Conservation (phyloP, 208 protist species). For the Leishmania tarentolae region DNA sequence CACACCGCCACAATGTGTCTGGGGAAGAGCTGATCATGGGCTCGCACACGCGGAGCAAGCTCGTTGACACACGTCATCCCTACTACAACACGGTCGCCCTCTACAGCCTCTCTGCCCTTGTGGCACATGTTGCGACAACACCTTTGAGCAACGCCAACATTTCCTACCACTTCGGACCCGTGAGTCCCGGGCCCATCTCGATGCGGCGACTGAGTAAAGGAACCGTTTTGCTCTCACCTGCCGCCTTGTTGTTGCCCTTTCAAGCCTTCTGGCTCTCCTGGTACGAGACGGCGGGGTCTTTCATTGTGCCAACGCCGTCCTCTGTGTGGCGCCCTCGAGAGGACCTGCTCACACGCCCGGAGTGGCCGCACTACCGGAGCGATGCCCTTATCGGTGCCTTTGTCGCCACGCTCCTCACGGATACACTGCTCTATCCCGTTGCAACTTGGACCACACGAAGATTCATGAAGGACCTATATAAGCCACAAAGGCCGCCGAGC, state of each 20-base stretch:
- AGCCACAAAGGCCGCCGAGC: constrained; percentile 43
- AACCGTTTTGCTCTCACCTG: constrained; percentile 36
- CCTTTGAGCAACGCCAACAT: constrained; percentile 66
- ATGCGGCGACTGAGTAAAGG: constrained; percentile 42
- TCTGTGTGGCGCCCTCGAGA: constrained; percentile 63
- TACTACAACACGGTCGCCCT: constrained; percentile 69
- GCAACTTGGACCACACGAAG: constrained; percentile 31
- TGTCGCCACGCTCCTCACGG: constrained; percentile 42
- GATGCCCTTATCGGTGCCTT: constrained; percentile 73
- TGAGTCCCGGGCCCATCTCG: constrained; percentile 40
- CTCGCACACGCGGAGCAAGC: constrained; percentile 5
- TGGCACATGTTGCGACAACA: constrained; percentile 52
- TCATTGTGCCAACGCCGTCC: constrained; percentile 70
- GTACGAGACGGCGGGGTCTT: constrained; percentile 75
- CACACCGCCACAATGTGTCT: constrained; percentile 2
- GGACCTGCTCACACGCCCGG: constrained; percentile 44
- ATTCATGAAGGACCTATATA: constrained; percentile 49
- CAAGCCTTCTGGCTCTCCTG: constrained; percentile 69
- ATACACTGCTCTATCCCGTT: constrained; percentile 56
- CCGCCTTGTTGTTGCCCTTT: constrained; percentile 53
- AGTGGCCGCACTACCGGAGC: constrained; percentile 61
- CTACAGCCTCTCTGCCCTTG: constrained; percentile 37
- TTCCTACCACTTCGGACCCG: constrained; percentile 70
- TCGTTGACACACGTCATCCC: constrained; percentile 72
- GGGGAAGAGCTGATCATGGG: constrained; percentile 10